phyloP scores from a whole-genome alignment of 768 basidiomycete species.

The Leccinum broughii region DNA sequence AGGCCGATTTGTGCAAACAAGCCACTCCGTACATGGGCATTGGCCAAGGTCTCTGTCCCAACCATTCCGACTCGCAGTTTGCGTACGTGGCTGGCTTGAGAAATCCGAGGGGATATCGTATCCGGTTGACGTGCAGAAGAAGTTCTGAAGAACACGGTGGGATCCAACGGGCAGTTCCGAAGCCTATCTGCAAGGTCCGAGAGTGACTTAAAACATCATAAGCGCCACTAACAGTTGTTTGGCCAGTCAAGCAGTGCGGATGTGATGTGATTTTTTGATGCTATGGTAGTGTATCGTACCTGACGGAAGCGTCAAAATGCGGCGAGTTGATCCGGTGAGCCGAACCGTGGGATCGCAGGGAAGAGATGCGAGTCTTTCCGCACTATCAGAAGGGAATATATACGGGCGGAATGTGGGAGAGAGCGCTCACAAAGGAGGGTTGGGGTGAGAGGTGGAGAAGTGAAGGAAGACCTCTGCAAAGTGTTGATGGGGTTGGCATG shows the following conservation, averaged over 20 bases:
- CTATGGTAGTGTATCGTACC: background rate
- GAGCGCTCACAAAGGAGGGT: background rate
- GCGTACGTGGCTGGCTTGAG: conserved; percentile 10
- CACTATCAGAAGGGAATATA: background rate
- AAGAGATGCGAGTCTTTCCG: background rate
- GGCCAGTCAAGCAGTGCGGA: background rate
- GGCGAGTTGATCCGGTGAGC: background rate
- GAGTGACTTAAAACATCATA: background rate
- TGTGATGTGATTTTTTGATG: background rate
- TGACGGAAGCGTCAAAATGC: background rate
- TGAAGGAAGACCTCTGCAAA: background rate
- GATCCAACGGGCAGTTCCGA: background rate
- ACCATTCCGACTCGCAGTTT: background rate
- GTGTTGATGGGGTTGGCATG: background rate
- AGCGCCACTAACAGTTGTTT: background rate
- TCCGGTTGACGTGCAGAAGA: background rate
- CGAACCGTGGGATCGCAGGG: background rate
- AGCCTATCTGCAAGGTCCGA: background rate
- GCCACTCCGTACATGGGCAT: conserved; percentile 5
- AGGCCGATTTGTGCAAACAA: background rate
- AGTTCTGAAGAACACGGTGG: background rate
- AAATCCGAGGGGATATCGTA: conserved; percentile 25
- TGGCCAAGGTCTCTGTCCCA: background rate
- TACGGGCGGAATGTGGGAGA: background rate
- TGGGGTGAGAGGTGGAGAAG: background rate